phyloP scores from a whole-genome alignment of 306 rosid species.

The Corylus americana region DNA sequence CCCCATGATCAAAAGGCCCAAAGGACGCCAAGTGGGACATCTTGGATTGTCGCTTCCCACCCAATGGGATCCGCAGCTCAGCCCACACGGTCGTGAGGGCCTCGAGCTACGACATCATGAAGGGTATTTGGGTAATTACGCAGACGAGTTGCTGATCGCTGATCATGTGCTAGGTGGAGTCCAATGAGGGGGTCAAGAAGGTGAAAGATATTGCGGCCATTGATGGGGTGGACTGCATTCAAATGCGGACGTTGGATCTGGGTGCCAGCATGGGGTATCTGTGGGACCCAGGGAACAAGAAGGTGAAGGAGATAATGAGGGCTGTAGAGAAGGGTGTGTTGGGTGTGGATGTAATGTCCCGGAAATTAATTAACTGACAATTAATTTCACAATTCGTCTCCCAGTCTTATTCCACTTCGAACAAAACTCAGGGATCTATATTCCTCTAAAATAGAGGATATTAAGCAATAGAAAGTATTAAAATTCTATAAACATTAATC shows the following conservation, averaged over 20 bases:
- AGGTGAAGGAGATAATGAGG: conserved; percentile 57
- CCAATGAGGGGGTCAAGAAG: conserved; percentile 54
- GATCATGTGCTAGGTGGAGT: conserved; percentile 73
- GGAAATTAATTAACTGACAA: too few relatives aligned
- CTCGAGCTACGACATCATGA: conserved; percentile 69
- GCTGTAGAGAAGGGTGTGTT: conserved; percentile 59
- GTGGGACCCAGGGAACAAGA: conserved; percentile 81
- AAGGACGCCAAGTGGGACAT: conserved; percentile 58
- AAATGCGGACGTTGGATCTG: conserved; percentile 86
- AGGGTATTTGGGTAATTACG: conserved; percentile 61
- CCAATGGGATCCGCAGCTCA: conserved; percentile 67
- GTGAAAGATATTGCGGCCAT: conserved; percentile 53
- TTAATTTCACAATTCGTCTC: too few relatives aligned
- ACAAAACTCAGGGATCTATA: too few relatives aligned
- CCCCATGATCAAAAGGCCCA: conserved; percentile 64
- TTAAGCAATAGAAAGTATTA: too few relatives aligned
- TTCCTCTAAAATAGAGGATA: too few relatives aligned
- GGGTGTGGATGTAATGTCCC: conserved; percentile 5
- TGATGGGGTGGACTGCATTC: conserved; percentile 76
- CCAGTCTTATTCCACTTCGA: too few relatives aligned
- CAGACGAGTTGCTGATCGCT: conserved; percentile 47
- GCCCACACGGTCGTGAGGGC: conserved; percentile 81
- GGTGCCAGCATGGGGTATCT: conserved; percentile 75
- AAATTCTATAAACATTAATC: too few relatives aligned
- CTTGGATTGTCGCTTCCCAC: conserved; percentile 69